A percentile compares a stretch with the other conserved stretches of the same genome.
Evolutionary conservation across 371 early-diverging fungal species (phyloP).

Genomic region (Mucor racemosus): DNA sequence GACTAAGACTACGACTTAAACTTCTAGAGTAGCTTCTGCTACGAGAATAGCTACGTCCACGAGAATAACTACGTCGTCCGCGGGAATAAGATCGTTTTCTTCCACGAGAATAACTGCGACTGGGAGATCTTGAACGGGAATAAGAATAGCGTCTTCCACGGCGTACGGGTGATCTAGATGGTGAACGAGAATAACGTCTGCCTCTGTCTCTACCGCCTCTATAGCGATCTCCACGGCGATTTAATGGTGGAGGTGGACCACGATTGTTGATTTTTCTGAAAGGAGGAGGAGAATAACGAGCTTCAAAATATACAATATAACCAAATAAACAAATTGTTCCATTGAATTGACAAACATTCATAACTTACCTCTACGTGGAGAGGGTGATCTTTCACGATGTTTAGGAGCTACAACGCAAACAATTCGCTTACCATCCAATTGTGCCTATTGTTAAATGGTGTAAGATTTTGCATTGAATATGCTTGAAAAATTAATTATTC

Average conservation of each 20-base stretch:
- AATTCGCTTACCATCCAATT: constrained; percentile 57
- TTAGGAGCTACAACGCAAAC: constrained; percentile 36
- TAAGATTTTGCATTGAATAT: not conserved
- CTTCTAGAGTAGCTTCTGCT: constrained; percentile 46
- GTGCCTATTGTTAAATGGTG: constrained; percentile 41
- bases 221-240: constrained; percentile 24
- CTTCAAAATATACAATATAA: not conserved
- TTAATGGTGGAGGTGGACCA: constrained; percentile 9
- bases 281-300: constrained; percentile 40
- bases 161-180: constrained; percentile 30
- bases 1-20: constrained; percentile 30
- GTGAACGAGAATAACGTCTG: constrained; percentile 35
- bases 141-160: constrained; percentile 41
- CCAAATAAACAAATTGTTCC: not conserved
- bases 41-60: constrained; percentile 38
- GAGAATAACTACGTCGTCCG: constrained; percentile 38
- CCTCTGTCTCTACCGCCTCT: constrained; percentile 21
- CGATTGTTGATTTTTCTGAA: constrained; percentile 26
- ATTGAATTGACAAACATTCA: not conserved
- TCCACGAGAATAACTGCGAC: constrained; percentile 43
- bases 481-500: not conserved
- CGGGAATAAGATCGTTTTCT: constrained; percentile 30
- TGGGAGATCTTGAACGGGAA: constrained; percentile 42
- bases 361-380: constrained; percentile 39
- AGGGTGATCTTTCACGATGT: constrained; percentile 37